Percentiles rank a stretch among this genome's conserved stretches.
Conservation (phyloP, 106 monocot genomes). For the Triglochin maritima region DNA sequence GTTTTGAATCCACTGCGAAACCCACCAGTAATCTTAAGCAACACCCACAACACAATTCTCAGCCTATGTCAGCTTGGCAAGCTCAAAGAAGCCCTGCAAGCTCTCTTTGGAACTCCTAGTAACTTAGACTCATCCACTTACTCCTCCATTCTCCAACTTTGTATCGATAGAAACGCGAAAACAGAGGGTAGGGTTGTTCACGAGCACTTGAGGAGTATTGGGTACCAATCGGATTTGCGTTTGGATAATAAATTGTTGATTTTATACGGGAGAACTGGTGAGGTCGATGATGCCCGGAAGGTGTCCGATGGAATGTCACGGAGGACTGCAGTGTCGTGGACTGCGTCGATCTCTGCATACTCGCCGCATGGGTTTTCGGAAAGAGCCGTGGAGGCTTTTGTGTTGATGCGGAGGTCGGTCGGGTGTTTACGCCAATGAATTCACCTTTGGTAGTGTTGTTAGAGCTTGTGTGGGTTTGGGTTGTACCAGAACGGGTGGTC, state of each 20-base stretch:
- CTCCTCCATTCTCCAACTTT: slow-evolving; percentile 36
- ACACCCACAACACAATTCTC: not conserved
- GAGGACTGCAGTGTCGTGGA: slow-evolving; percentile 68
- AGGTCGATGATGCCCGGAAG: slow-evolving; percentile 32
- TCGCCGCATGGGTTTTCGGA: slow-evolving; percentile 25
- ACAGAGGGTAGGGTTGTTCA: slow-evolving; percentile 30
- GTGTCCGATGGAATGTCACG: slow-evolving; percentile 65
- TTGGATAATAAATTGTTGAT: slow-evolving; percentile 54
- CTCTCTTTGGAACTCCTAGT: slow-evolving; percentile 6
- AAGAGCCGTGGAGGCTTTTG: slow-evolving; percentile 38
- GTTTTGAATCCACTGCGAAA: no score
- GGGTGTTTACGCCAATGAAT: slow-evolving; percentile 47
- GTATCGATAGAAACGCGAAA: slow-evolving; percentile 25
- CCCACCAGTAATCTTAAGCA: no score
- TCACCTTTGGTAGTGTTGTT: slow-evolving; percentile 50
- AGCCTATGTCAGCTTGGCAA: slow-evolving; percentile 14
- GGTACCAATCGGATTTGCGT: slow-evolving; percentile 16
- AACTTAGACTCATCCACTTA: slow-evolving; percentile 7
- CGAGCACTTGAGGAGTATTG: slow-evolving; percentile 11
- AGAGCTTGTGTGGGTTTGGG: slow-evolving; percentile 32
- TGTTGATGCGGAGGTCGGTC: slow-evolving; percentile 27
- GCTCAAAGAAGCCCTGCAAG: slow-evolving; percentile 28
- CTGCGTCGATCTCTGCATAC: slow-evolving; percentile 60
- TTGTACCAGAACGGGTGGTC: slow-evolving; percentile 28
- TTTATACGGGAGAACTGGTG: slow-evolving; percentile 35